phyloP scores from a whole-genome alignment of 169 alveolate genomes.

The Perkinsus chesapeaki region DNA sequence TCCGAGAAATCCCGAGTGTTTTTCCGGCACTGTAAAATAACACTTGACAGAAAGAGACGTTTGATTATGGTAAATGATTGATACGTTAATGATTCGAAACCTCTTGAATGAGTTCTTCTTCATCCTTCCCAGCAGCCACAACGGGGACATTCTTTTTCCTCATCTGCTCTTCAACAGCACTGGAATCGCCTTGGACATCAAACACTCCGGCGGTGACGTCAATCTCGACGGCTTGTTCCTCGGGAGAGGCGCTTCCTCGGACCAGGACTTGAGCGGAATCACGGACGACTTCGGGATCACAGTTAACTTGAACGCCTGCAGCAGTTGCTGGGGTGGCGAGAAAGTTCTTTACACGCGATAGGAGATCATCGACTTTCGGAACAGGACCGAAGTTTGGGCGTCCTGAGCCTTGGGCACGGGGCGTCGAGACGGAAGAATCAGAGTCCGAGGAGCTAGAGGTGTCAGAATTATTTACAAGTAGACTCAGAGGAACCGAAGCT shows the following conservation, averaged over 20 bases:
- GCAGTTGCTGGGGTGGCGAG: not conserved
- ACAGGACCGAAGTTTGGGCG: not conserved
- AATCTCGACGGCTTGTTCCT: not conserved
- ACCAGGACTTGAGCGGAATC: not conserved
- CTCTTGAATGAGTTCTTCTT: not conserved
- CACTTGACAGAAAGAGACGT: not conserved
- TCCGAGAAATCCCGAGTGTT: no score
- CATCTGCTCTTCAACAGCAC: not conserved
- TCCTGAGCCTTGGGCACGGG: not conserved
- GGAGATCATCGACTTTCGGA: not conserved
- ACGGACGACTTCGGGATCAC: not conserved
- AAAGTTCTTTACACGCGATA: not conserved
- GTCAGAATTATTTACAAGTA: not conserved
- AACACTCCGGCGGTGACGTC: not conserved
- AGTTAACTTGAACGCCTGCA: not conserved
- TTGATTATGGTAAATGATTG: no score
- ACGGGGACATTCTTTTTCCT: not conserved
- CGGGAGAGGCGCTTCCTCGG: not conserved
- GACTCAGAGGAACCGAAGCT: not conserved
- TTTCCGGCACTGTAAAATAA: no score
- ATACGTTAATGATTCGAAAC: no score
- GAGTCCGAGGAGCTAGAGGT: not conserved
- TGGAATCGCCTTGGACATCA: not conserved
- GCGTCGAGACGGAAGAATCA: not conserved
- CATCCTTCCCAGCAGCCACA: not conserved